phyloP scores from a whole-genome alignment of 2,329 filamentous ascomycete species.

The Juglanconis oblonga region DNA sequence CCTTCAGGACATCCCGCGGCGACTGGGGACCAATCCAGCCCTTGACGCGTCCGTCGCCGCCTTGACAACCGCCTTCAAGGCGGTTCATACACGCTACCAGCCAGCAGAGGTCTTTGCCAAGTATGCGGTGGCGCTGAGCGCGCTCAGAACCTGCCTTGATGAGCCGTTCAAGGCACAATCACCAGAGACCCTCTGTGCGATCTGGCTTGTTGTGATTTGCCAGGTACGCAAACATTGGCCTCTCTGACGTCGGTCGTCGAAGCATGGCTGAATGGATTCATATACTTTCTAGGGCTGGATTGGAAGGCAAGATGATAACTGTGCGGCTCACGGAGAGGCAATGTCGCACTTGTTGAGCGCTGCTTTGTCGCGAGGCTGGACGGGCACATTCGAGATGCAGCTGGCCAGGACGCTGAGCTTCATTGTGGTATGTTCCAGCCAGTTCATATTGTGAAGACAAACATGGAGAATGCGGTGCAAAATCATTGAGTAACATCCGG shows the following conservation, averaged over 20 bases:
- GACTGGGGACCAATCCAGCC: slow-evolving; percentile 9
- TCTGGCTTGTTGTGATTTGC: slow-evolving; percentile 35
- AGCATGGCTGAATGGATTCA: neutral
- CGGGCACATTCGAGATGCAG: slow-evolving; percentile 26
- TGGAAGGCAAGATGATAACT: slow-evolving; percentile 23
- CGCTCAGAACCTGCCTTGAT: slow-evolving; percentile 25
- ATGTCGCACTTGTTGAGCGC: slow-evolving; percentile 30
- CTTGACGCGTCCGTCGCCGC: slow-evolving; percentile 16
- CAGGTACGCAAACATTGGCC: slow-evolving; percentile 26
- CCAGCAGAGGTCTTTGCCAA: slow-evolving; percentile 15
- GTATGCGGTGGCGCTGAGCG: slow-evolving; percentile 30
- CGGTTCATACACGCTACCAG: neutral
- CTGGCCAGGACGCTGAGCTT: slow-evolving; percentile 30
- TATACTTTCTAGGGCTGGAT: slow-evolving; percentile 28
- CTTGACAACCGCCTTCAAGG: neutral
- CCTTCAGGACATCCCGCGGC: slow-evolving; percentile 15
- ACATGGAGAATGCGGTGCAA: too few relatives aligned
- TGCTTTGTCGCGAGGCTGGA: slow-evolving; percentile 23
- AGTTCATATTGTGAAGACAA: neutral
- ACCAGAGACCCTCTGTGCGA: slow-evolving; percentile 33
- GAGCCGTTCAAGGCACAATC: slow-evolving; percentile 27
- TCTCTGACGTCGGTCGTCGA: neutral
- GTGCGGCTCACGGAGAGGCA: slow-evolving; percentile 30
- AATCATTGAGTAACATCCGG: too few relatives aligned
- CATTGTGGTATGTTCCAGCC: slow-evolving; percentile 27